Conservation (phyloP, 208 protist species). For the Acanthamoeba sp. region DNA sequence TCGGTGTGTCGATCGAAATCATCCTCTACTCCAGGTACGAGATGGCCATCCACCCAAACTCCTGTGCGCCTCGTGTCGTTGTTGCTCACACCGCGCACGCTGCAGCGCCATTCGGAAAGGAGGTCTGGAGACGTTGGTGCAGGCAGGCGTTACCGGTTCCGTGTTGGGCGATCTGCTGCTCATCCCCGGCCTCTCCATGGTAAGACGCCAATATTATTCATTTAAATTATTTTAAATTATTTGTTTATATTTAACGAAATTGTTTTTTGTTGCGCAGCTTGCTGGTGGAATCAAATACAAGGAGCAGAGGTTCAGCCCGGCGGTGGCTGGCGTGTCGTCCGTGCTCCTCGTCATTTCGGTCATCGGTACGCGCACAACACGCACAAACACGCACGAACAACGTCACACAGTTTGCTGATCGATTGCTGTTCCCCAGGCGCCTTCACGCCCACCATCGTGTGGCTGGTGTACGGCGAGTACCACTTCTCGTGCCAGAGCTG, state of each 20-base stretch:
- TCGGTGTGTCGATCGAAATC: constrained; percentile 90
- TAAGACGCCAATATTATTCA: background rate
- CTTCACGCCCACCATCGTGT: constrained; percentile 88
- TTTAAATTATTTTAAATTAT: background rate
- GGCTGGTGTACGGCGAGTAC: constrained; percentile 83
- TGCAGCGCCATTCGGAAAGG: constrained; percentile 73
- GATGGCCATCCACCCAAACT: background rate
- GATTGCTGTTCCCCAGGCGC: constrained; percentile 48
- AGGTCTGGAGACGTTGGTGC: constrained; percentile 64
- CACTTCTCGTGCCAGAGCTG: background rate
- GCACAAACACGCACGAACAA: background rate
- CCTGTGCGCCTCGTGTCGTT: background rate
- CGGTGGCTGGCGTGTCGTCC: constrained; percentile 84
- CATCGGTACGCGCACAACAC: constrained; percentile 75
- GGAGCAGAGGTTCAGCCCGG: constrained; percentile 88
- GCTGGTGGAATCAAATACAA: constrained; percentile 89
- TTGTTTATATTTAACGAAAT: background rate
- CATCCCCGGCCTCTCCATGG: constrained; percentile 88
- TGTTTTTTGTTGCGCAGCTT: constrained; percentile 45
- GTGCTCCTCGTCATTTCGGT: constrained; percentile 88
- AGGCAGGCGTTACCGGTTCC: constrained; percentile 79
- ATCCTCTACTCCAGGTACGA: constrained; percentile 86
- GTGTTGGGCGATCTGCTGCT: constrained; percentile 85
- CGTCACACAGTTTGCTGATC: background rate
- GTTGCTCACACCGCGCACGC: background rate